Evolutionary conservation across 768 basidiomycete genomes (phyloP).

Genomic region (Mycena epipterygia): DNA sequence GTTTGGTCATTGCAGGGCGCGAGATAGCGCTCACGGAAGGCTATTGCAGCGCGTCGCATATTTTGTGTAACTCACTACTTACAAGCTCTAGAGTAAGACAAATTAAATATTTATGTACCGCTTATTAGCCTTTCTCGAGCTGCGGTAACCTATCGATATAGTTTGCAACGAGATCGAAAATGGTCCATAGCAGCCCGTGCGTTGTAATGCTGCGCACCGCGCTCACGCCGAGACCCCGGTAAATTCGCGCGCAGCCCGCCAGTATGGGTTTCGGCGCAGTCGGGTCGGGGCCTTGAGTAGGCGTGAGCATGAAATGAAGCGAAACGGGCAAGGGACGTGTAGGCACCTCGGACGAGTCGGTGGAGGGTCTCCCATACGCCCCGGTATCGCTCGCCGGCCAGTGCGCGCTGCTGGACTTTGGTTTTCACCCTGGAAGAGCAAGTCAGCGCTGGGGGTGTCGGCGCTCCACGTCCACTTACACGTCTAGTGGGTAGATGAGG

Average conservation of each 20-base stretch:
- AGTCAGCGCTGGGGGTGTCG: not conserved
- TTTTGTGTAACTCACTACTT: constrained; percentile 32
- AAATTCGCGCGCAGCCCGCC: constrained; percentile 85
- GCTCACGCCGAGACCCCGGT: constrained; percentile 95
- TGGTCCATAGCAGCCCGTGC: constrained; percentile 94
- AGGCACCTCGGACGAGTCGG: constrained; percentile 84
- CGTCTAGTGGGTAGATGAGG: constrained; percentile 94
- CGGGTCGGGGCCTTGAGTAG: constrained; percentile 78
- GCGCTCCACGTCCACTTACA: constrained; percentile 66
- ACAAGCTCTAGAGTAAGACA: constrained; percentile 27
- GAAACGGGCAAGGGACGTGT: not conserved
- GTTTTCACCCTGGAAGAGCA: constrained; percentile 81
- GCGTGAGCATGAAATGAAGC: not conserved
- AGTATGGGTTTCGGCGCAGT: constrained; percentile 81
- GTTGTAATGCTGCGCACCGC: constrained; percentile 93
- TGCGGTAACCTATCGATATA: constrained; percentile 76
- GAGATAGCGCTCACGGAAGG: too few relatives aligned
- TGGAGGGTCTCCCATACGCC: constrained; percentile 80
- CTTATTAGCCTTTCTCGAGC: constrained; percentile 24
- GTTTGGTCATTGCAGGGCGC: not conserved
- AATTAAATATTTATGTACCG: not conserved
- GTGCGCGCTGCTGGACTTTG: constrained; percentile 93
- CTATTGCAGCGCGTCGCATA: too few relatives aligned
- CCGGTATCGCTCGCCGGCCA: constrained; percentile 83
- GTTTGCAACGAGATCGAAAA: constrained; percentile 85